A percentile compares a stretch with the other conserved stretches of the same genome.
Conservation (phyloP, 352 stramenopile species). For the Pythium brassicae region DNA sequence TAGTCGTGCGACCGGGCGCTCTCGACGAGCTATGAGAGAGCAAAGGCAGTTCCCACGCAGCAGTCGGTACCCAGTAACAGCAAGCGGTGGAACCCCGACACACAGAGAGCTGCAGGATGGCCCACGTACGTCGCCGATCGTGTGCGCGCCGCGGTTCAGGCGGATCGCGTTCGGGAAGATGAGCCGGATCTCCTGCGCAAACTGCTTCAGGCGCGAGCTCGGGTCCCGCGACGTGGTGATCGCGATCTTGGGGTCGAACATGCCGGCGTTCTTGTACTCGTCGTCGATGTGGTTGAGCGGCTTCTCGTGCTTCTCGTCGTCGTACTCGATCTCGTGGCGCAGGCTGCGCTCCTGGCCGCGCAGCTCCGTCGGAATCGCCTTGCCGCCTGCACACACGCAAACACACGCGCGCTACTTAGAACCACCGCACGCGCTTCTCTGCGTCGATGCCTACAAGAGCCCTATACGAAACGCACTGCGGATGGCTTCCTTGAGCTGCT, state of each 20-base stretch:
- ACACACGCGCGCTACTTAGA: neutral
- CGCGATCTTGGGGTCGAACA: conserved; percentile 97
- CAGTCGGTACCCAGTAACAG: neutral
- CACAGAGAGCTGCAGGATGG: neutral
- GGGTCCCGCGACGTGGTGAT: conserved; percentile 98
- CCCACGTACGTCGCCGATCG: conserved; percentile 78
- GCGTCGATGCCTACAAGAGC: too few species aligned
- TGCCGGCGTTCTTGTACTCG: conserved; percentile 98
- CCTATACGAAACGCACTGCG: conserved; percentile 32
- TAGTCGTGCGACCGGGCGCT: conserved; percentile 96
- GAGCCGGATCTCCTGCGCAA: conserved; percentile 99
- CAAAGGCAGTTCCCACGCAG: neutral
- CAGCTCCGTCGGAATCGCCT: conserved; percentile 97
- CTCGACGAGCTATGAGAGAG: conserved; percentile 90
- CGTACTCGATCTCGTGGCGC: conserved; percentile 90
- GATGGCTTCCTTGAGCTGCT: conserved; percentile 93
- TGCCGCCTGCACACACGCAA: conserved; percentile 58
- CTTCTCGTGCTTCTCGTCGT: conserved; percentile 87
- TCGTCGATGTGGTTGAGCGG: conserved; percentile 95
- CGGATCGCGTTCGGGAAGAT: conserved; percentile 98
- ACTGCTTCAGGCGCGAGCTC: conserved; percentile 97
- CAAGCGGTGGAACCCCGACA: too few species aligned
- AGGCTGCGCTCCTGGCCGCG: conserved; percentile 91
- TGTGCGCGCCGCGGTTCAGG: conserved; percentile 96
- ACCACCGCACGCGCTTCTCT: neutral